These are phyloP conservation scores for Kwoniella europaea DNA, from an alignment of 768 basidiomycete genomes.

Conservation along the genomic window DNA sequence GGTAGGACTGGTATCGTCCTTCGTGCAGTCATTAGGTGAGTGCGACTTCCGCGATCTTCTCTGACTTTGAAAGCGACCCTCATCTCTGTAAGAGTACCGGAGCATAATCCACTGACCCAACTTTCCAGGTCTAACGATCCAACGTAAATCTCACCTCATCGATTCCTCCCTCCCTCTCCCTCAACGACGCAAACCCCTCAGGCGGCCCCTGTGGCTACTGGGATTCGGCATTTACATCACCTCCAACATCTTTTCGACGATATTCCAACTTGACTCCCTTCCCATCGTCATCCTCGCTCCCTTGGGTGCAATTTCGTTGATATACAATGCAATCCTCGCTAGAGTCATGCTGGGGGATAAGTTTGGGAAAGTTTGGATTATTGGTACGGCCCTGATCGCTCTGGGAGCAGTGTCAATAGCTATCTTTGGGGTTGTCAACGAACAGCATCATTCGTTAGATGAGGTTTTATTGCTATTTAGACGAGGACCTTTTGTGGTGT, in stretches of 20 bases:
- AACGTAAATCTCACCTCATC: slow-evolving; percentile 87
- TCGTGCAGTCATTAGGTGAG: slow-evolving; percentile 78
- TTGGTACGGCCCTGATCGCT: slow-evolving; percentile 86
- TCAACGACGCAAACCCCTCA: slow-evolving; percentile 71
- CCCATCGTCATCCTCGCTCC: slow-evolving; percentile 95
- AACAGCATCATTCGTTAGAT: slow-evolving; percentile 81
- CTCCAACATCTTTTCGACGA: slow-evolving; percentile 82
- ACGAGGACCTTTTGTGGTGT: slow-evolving; percentile 76
- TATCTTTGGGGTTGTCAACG: slow-evolving; percentile 87
- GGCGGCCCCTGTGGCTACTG: slow-evolving; percentile 83
- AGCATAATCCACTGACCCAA: background rate
- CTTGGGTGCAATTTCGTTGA: slow-evolving; percentile 86
- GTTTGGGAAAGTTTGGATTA: slow-evolving; percentile 80
- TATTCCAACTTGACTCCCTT: slow-evolving; percentile 90
- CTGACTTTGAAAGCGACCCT: background rate
- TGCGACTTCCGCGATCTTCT: background rate
- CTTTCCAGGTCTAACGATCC: slow-evolving; percentile 75
- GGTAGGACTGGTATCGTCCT: slow-evolving; percentile 78
- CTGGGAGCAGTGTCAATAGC: slow-evolving; percentile 87
- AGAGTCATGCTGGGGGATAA: slow-evolving; percentile 79
- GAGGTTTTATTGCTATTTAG: slow-evolving; percentile 78
- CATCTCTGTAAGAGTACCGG: too few species aligned
- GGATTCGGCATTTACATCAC: slow-evolving; percentile 86
- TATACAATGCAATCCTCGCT: slow-evolving; percentile 95
- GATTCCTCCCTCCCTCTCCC: slow-evolving; percentile 74